Percentiles rank a stretch among this genome's conserved stretches.
Evolutionary conservation across 2,329 filamentous ascomycete species (phyloP).

Genomic region (Talaromyces sp.): DNA sequence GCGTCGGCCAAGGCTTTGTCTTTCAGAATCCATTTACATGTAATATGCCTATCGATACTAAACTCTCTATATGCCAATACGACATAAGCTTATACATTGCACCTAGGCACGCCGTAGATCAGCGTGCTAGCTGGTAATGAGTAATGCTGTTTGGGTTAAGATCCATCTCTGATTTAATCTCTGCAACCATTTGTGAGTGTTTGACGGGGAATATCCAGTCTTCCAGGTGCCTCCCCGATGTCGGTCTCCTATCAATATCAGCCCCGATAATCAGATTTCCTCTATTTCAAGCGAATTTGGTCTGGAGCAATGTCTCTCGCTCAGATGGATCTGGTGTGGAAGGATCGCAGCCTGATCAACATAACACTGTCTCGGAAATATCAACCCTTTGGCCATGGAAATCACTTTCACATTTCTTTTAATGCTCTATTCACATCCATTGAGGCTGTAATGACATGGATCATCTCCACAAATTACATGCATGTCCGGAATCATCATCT

Average conservation of each 20-base stretch:
- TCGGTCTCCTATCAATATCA: too few relatives aligned
- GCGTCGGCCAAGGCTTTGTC: not conserved
- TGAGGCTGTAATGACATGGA: not conserved
- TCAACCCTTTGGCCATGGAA: not conserved
- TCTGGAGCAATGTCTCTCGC: too few relatives aligned
- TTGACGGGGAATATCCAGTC: not conserved
- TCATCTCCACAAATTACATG: too few relatives aligned
- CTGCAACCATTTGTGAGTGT: too few relatives aligned
- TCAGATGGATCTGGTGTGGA: not conserved
- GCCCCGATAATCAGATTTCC: too few relatives aligned
- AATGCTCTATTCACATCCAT: not conserved
- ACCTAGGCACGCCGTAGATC: not conserved
- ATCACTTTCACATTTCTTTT: not conserved
- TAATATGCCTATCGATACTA: not conserved
- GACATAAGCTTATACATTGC: not conserved
- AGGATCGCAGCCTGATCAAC: not conserved
- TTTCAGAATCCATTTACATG: not conserved
- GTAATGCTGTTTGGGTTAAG: too few relatives aligned
- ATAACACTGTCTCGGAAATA: not conserved
- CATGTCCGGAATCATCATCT: not conserved
- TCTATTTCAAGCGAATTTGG: too few relatives aligned
- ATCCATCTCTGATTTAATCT: too few relatives aligned
- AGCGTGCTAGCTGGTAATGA: too few relatives aligned
- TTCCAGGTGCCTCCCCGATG: too few relatives aligned
- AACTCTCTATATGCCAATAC: not conserved